Conservation (phyloP, 2,329 filamentous ascomycete species). For the Hypoxylon sp. region DNA sequence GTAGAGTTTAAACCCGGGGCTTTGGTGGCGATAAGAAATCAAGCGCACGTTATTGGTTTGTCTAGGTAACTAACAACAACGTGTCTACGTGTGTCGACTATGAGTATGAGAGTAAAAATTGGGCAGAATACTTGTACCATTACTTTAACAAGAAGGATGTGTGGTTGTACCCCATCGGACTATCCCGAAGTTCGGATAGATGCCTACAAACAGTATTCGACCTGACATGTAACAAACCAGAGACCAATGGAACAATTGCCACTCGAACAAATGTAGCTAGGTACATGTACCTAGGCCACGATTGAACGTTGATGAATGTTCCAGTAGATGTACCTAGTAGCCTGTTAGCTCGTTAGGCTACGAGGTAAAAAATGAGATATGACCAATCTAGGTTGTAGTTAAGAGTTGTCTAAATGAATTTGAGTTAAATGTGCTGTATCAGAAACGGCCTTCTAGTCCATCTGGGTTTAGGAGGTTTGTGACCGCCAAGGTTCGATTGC, state of each 20-base stretch:
- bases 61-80: slow-evolving; percentile 17
- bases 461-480: slow-evolving; percentile 13
- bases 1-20: slow-evolving; percentile 14
- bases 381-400: slow-evolving; percentile 13
- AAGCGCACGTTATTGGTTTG: slow-evolving; percentile 26
- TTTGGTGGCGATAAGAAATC: slow-evolving; percentile 29
- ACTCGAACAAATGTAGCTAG: too few relatives aligned
- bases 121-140: slow-evolving; percentile 7
- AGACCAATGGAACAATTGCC: too few relatives aligned
- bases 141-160: slow-evolving; percentile 2
- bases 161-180: slow-evolving; percentile 21
- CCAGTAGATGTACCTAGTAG: too few relatives aligned
- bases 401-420: neutral
- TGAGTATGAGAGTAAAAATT: slow-evolving; percentile 8
- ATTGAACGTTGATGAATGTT: too few relatives aligned
- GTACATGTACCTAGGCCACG: neutral
- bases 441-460: slow-evolving; percentile 5
- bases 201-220: slow-evolving; percentile 22
- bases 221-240: slow-evolving; percentile 9
- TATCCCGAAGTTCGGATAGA: slow-evolving; percentile 28
- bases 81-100: slow-evolving; percentile 3
- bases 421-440: slow-evolving; percentile 1
- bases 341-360: too few relatives aligned
- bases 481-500: slow-evolving; percentile 19
- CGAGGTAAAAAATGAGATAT: slow-evolving; percentile 1